Evolutionary conservation across 2,329 filamentous ascomycete species (phyloP), one percentile per base, ranked within the genome.

Genomic region (Trichoderma asperellum): DNA sequence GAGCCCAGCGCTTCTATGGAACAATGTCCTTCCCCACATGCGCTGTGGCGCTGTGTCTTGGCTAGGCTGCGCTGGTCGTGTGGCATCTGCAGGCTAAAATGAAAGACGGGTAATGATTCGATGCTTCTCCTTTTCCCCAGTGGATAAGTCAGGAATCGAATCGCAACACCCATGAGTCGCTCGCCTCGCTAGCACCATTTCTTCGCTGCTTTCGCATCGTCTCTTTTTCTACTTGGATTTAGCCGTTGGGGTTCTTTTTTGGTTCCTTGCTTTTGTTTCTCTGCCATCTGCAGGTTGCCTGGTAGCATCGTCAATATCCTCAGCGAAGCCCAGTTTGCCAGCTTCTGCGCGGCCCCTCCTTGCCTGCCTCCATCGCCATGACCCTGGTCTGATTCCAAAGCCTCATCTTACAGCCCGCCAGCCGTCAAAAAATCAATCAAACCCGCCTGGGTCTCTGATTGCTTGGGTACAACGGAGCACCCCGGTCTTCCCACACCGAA

Each of bases 91-190:
- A 56, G 59, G 59, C 58, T 68, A 63, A 62, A 58, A 29, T 47
- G 37, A 67, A 59, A 47, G 55, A 34, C 55, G 64, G 53, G 64
- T 43, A 69, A 69, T 69, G 60, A 69, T 69, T 69, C 59, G 58
- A 58, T 64, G 40, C 60, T 65, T 64, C 55, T 56, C 60, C 67
- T 57, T 64, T 69, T 63, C 58, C 59, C 60, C 60, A 53, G 60
- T 69, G 64, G 64, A 18, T 52, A 67, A 53, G 55, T 59, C 40
- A 49, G 37, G 47, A 68, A 58, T 49, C 60, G 67, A 57, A 69
- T 64, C 55, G 60, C 67, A 63, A 58, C 67, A 58, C 60, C 67
- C 47, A 69, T 69, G 67, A 60, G 58, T 69, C 67, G 59, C 67
- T 64, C 37, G 67, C 59, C 60, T 69, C 65, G 65, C 65, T 64